Evolutionary conservation across 75 land plant genomes (phyloP).

Genomic region (Cunninghamia lanceolata): DNA sequence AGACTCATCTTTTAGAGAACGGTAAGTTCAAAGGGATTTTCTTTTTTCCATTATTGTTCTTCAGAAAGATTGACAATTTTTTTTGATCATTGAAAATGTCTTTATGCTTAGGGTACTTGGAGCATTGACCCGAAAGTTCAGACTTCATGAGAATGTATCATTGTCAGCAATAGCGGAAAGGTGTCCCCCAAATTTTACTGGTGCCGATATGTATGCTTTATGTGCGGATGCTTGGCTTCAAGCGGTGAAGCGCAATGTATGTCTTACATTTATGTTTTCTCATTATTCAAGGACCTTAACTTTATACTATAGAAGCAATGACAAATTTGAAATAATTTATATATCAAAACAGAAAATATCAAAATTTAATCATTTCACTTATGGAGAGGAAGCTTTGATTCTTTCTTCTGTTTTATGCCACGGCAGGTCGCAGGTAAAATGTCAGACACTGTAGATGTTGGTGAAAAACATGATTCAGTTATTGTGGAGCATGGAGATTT

Average conservation of each 20-base stretch:
- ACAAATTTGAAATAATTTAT: background rate
- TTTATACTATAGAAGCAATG: background rate
- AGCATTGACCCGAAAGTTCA: conserved; percentile 89
- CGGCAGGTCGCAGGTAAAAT: conserved; percentile 6
- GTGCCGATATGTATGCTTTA: conserved; percentile 95
- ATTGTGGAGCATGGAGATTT: conserved; percentile 80
- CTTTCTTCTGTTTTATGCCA: background rate
- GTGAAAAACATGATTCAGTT: conserved; percentile 41
- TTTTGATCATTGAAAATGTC: background rate
- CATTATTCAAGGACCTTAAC: background rate
- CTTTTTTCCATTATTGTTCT: background rate
- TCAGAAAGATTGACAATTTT: background rate
- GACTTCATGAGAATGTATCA: conserved; percentile 74
- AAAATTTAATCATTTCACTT: background rate
- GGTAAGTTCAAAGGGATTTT: conserved; percentile 36
- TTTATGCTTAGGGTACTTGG: conserved; percentile 56
- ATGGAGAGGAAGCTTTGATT: background rate
- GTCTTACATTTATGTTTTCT: background rate
- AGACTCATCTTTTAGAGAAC: conserved; percentile 72
- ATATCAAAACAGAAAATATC: background rate
- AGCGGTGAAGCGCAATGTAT: conserved; percentile 90
- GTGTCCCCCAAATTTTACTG: conserved; percentile 92
- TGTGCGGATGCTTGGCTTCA: conserved; percentile 99
- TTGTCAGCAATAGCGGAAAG: conserved; percentile 55
- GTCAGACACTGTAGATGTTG: conserved; percentile 16